Evolutionary conservation across 2,329 filamentous ascomycete genomes (phyloP), one percentile per base, ranked within the genome.

Genomic region (Ophiostoma sp.): DNA sequence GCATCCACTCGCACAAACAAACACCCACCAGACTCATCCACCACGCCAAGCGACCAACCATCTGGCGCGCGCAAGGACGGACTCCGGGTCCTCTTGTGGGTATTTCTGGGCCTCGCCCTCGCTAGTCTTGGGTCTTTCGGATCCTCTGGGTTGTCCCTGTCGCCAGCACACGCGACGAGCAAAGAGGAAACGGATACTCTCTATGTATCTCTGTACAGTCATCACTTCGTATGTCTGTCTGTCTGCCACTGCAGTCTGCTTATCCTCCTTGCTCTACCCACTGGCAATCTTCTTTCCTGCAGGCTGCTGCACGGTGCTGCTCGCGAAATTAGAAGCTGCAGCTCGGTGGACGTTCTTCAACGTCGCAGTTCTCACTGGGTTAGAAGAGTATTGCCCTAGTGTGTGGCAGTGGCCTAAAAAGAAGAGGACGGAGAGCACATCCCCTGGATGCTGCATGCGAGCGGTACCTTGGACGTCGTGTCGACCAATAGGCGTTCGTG

Each of bases 301-400:
- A 67, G 18, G 68, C 65, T 45, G 62, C 58, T 69, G 68, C 68
- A 66, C 60, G 58, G 40, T 16, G 49, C 52, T 38, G 63, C 38
- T 63, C 52, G 44, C 67, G 66, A 66, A 69, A 69, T 69, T 69
- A 69, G 63, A 62, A 64, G 45, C 27, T 67, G 63, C 66, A 67
- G 67, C 64, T 63, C 49, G 41, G 27, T 27, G 27, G 27, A 27
- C 27, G 27, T 27, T 18, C 49, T 38, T 27, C 52, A 68, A 42
- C 60, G 60, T 62, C 55, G 42, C 36, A 66, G 58, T 27, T 8
- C 18, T 4, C 47, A 42, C 45, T 63, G 40, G 47, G 16, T 68
- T 68, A 71, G 69, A 67, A 27, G 27, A 27, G 27, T 27, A 27
- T 27, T 27, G 27, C 1, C 27, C 27, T 27, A 27, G 27, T 27